Evolutionary conservation across 2,329 filamentous ascomycete species (phyloP).

Genomic region (Xylaria sp.): DNA sequence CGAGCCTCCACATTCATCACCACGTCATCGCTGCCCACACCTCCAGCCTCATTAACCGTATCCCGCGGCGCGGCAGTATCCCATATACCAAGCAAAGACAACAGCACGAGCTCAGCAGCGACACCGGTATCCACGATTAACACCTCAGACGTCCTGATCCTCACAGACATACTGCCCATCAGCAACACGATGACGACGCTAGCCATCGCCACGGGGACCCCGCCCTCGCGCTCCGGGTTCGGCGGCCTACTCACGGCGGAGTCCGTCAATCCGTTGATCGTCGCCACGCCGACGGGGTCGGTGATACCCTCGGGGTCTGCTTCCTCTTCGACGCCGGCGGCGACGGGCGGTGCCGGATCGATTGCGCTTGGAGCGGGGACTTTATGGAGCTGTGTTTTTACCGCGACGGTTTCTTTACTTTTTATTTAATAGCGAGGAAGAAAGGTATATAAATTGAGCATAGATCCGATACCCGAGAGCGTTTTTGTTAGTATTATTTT

Average conservation of each 20-base stretch:
- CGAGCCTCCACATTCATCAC: neutral
- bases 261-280: neutral
- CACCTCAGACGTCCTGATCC: conserved; percentile 13
- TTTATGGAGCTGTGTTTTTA: conserved; percentile 12
- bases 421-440: neutral
- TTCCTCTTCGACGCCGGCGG: neutral
- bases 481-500: neutral
- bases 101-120: neutral
- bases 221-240: conserved; percentile 13
- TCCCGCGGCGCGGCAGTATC: neutral
- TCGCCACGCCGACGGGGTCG: neutral
- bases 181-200: conserved; percentile 18
- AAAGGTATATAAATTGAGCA: too few relatives aligned
- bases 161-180: conserved; percentile 4
- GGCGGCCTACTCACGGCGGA: neutral
- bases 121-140: neutral
- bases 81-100: neutral
- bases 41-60: conserved; percentile 9
- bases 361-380: neutral
- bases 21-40: conserved; percentile 9
- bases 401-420: conserved; percentile 7
- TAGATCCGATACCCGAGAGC: neutral
- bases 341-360: conserved; percentile 1
- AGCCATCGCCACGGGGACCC: conserved; percentile 15
- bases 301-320: neutral